Evolutionary conservation across 176 grass and related monocot species (phyloP), one percentile per base, ranked within the genome.

Genomic region (Musa schizocarpa): DNA sequence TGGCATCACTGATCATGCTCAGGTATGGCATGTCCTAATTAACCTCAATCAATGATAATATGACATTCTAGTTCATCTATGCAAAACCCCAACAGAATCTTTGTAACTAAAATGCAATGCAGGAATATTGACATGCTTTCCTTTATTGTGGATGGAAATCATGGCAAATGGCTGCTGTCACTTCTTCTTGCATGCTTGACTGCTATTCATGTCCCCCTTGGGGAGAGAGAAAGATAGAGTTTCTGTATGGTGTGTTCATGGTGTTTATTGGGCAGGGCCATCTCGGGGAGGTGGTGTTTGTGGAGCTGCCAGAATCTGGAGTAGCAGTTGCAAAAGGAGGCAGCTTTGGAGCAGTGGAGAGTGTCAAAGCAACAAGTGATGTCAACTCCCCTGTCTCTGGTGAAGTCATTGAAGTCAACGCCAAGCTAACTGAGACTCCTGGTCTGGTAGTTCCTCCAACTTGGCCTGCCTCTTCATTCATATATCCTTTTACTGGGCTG

Each of bases 301-400:
- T 99, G 69, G 88, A 99, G 78, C 81, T 89, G 80, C 95, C 95
- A n/a, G 90, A 92, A 43, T 52, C 82, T 3, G 88, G 95, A 17
- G 8, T 71, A 1, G n/a, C 81, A 9, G 83, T 93, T 23, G 54
- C 70, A 1, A 81, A 85, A 68, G 96, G 91, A 68, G 82, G 74
- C 59, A 43, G 82, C 43, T 99, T 99, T 64, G 88, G 95, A 50
- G 84, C 92, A 51, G 96, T 99, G 65, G 96, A 99, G 86, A 99
- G 96, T 77, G 96, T 99, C 73, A 99, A 99, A 65, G 96, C 95
- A 10, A 99, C 95, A 13, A 99, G 95, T 74, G 96, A 92, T 62
- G 74, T 99, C 29, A 99, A 99, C 78, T 92, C 78, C 34, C 96
- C 96, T 4, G 54, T 99, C 71, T 99, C 90, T 54, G 96, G 96